These are phyloP conservation scores for Globisporangium apiculatum DNA, from an alignment of 352 stramenopile genomes.

Conservation along the genomic window DNA sequence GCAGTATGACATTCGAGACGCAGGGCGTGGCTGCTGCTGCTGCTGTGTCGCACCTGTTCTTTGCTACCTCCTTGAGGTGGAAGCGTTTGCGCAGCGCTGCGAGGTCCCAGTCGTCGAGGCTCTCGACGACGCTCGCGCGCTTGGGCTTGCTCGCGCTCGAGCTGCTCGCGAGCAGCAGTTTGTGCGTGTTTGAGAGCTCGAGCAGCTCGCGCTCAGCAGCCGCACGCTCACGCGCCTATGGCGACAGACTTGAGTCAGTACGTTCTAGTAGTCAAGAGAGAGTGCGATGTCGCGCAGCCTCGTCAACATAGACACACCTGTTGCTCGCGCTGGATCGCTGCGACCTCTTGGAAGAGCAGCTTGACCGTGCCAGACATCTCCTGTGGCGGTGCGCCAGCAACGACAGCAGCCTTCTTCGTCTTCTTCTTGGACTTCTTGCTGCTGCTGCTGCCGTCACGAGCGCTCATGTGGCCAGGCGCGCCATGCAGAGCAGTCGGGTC, in stretches of 20 bases:
- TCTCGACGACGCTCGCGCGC: conserved; percentile 4
- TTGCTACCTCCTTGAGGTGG: conserved; percentile 29
- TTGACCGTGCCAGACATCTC: conserved; percentile 59
- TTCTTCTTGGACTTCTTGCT: not conserved
- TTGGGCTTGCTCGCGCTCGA: conserved; percentile 9
- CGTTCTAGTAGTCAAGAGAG: too few relatives aligned
- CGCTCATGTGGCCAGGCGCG: not conserved
- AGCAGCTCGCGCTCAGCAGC: conserved; percentile 32
- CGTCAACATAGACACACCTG: conserved; percentile 14
- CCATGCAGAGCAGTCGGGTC: not conserved
- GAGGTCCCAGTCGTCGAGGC: conserved; percentile 46
- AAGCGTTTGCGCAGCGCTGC: conserved; percentile 45
- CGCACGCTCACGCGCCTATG: conserved; percentile 21
- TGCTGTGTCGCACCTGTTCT: conserved; percentile 20
- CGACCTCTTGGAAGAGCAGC: conserved; percentile 63
- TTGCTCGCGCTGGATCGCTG: conserved; percentile 34
- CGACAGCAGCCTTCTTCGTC: conserved; percentile 15
- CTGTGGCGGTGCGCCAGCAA: conserved; percentile 30
- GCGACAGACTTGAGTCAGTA: not conserved
- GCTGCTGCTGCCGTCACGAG: not conserved
- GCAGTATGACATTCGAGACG: not conserved
- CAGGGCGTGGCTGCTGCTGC: not conserved
- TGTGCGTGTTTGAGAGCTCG: conserved; percentile 29
- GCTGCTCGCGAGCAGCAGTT: conserved; percentile 11
- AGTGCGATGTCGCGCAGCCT: not conserved